A percentile compares a stretch with the other conserved stretches of the same genome.
These are phyloP conservation scores for Schizophyllum amplum DNA, from an alignment of 1,284 basidiomycete species.

Conservation along the genomic window DNA sequence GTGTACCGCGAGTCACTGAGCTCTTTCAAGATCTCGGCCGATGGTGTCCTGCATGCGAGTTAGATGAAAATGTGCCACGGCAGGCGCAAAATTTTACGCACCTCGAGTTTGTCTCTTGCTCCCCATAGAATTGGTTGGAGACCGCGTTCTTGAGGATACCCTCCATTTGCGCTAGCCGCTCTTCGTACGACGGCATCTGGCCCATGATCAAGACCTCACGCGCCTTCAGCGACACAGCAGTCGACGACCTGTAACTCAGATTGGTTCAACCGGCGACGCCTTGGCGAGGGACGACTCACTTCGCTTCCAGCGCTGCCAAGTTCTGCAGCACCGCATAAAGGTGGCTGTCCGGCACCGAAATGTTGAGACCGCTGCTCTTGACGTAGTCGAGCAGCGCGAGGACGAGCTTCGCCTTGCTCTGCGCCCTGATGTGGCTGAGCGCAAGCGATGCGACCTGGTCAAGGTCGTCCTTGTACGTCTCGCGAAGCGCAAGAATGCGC, in stretches of 20 bases:
- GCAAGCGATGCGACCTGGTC: slow-evolving; percentile 86
- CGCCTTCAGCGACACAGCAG: slow-evolving; percentile 88
- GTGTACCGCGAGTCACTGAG: slow-evolving; percentile 95
- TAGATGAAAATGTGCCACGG: not conserved
- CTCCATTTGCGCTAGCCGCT: slow-evolving; percentile 93
- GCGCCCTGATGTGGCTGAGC: slow-evolving; percentile 92
- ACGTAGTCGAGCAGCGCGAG: slow-evolving; percentile 83
- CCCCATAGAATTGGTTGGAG: slow-evolving; percentile 83
- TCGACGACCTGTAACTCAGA: slow-evolving; percentile 77
- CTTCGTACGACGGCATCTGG: slow-evolving; percentile 95
- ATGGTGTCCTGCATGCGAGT: slow-evolving; percentile 53
- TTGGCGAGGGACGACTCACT: too few relatives aligned
- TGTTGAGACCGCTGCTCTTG: slow-evolving; percentile 68
- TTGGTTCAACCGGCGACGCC: too few relatives aligned
- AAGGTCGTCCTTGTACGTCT: slow-evolving; percentile 88
- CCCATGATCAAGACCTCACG: slow-evolving; percentile 95
- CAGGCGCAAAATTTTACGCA: slow-evolving; percentile 20
- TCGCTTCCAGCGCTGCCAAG: slow-evolving; percentile 81
- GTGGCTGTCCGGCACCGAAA: slow-evolving; percentile 63
- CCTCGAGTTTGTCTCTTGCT: slow-evolving; percentile 63
- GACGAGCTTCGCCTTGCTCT: slow-evolving; percentile 87
- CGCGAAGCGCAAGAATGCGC: slow-evolving; percentile 83
- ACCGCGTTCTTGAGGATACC: slow-evolving; percentile 86
- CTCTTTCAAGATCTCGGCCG: slow-evolving; percentile 83
- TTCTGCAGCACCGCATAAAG: slow-evolving; percentile 70